Evolutionary conservation across 2,329 filamentous ascomycete species (phyloP).

Genomic region (Dothiorella sarmentorum): DNA sequence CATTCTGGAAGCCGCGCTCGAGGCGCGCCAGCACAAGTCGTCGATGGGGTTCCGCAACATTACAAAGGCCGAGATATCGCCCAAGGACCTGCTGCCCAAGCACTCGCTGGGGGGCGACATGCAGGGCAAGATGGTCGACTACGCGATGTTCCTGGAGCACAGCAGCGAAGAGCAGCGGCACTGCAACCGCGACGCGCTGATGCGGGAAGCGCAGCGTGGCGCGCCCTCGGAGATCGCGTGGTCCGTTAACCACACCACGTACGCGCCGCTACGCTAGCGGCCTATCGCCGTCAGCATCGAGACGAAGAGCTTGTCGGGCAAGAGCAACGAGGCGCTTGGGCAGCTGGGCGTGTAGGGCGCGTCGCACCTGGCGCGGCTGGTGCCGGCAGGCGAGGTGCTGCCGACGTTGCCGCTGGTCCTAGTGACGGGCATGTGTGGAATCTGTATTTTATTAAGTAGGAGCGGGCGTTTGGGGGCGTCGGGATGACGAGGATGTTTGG

Average conservation of each 20-base stretch:
- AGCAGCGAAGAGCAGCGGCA: not conserved
- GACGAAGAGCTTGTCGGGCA: constrained; percentile 8
- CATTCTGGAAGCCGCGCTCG: not conserved
- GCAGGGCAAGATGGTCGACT: constrained; percentile 16
- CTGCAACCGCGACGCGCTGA: not conserved
- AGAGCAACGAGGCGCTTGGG: constrained; percentile 5
- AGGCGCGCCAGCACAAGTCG: no score
- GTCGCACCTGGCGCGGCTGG: constrained; percentile 15
- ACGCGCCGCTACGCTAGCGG: constrained; percentile 1
- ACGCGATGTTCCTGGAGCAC: constrained; percentile 12
- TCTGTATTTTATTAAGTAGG: constrained; percentile 5
- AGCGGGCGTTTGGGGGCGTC: no score
- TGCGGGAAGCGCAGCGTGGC: not conserved
- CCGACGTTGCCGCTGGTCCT: constrained; percentile 16
- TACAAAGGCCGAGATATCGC: not conserved
- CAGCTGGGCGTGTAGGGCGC: constrained; percentile 16
- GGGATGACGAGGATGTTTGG: constrained; percentile 6
- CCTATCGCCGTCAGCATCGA: constrained; percentile 17
- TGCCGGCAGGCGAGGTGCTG: constrained; percentile 15
- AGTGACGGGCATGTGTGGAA: constrained; percentile 13
- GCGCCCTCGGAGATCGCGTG: not conserved
- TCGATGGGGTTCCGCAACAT: not conserved
- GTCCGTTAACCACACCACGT: constrained; percentile 17
- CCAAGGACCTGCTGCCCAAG: not conserved
- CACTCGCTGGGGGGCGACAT: not conserved